These are phyloP conservation scores for Malus asiatica DNA, from an alignment of 306 rosid genomes.

Conservation along the genomic window DNA sequence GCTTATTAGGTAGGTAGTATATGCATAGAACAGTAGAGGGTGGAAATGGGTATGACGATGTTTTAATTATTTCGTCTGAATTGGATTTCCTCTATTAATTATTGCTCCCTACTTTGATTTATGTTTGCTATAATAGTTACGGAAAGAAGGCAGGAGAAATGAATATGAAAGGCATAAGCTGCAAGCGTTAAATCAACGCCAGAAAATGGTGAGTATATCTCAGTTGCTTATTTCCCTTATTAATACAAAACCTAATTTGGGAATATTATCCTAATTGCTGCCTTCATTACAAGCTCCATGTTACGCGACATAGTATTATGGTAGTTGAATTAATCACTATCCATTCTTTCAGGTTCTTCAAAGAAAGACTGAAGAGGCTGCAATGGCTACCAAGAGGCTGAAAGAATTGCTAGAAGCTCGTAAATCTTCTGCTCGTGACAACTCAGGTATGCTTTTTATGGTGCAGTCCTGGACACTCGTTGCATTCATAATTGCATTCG, in stretches of 20 bases:
- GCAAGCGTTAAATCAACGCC: constrained; percentile 97
- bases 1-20: no score
- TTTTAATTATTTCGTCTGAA: constrained; percentile 1
- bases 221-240: background rate
- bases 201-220: constrained; percentile 72
- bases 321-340: background rate
- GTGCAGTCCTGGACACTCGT: background rate
- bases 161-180: constrained; percentile 99
- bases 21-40: background rate
- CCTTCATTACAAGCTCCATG: background rate
- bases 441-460: constrained; percentile 41
- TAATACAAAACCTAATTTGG: background rate
- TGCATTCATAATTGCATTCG: background rate
- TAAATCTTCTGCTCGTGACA: constrained; percentile 81
- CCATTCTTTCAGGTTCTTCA: constrained; percentile 78
- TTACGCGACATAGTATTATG: background rate
- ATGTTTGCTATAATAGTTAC: constrained; percentile 46
- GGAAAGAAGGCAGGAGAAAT: constrained; percentile 96
- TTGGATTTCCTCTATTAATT: constrained; percentile 1
- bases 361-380: constrained; percentile 99
- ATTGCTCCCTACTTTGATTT: constrained; percentile 19
- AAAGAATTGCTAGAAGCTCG: constrained; percentile 99
- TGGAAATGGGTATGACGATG: background rate
- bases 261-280: background rate
- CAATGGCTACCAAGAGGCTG: constrained; percentile 98